phyloP scores from a whole-genome alignment of 106 monocot species.

The Dioscorea alata region DNA sequence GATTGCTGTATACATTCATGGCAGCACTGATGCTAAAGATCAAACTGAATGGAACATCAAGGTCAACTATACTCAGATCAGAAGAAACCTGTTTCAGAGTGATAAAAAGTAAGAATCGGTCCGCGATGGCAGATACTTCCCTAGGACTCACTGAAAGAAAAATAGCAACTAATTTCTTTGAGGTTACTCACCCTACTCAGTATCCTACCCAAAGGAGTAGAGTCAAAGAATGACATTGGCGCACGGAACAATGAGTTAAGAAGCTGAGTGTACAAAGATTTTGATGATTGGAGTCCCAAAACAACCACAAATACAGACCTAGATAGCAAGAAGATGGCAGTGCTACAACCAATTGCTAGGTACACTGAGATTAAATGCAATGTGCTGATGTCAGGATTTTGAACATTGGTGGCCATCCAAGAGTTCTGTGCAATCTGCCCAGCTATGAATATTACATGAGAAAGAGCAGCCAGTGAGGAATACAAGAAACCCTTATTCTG shows the following conservation, averaged over 20 bases:
- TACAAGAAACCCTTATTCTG: conserved; percentile 84
- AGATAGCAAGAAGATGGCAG: conserved; percentile 49
- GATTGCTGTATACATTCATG: conserved; percentile 67
- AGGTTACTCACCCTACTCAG: conserved; percentile 60
- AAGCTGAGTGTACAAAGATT: conserved; percentile 77
- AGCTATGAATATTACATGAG: conserved; percentile 57
- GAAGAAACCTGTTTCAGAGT: conserved; percentile 68
- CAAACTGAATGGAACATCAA: conserved; percentile 83
- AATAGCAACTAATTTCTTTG: background rate
- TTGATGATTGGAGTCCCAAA: conserved; percentile 70
- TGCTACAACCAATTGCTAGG: conserved; percentile 52
- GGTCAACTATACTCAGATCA: conserved; percentile 85
- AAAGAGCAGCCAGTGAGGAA: conserved; percentile 34
- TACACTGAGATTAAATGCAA: conserved; percentile 66
- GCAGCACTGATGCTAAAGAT: conserved; percentile 60
- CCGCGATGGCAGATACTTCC: background rate
- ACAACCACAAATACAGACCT: conserved; percentile 68
- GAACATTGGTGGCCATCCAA: conserved; percentile 95
- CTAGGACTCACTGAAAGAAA: background rate
- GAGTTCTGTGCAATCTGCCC: conserved; percentile 89
- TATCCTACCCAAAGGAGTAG: conserved; percentile 93
- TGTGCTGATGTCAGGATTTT: conserved; percentile 67
- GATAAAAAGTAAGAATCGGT: background rate
- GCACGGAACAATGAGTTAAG: conserved; percentile 80
- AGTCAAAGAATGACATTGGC: conserved; percentile 93